Base-by-base conservation (phyloP, 225 moss, liverwort and hornwort genomes). In the Asterella californica region DNA sequence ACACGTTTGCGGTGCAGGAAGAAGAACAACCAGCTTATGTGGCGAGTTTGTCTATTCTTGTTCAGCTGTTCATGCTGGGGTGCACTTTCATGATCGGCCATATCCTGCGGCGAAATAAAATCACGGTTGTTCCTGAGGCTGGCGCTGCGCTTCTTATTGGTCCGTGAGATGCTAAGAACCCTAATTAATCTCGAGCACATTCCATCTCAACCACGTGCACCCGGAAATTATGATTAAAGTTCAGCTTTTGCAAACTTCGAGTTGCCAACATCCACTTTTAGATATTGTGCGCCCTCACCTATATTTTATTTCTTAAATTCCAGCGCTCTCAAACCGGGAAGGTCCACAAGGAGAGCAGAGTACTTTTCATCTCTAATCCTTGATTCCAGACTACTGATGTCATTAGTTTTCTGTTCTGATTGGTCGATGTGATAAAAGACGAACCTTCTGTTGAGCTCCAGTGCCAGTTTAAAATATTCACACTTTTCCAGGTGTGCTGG, bases 91-190 rank as follows among this genome's bases (percentile, higher is more conserved):
- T 92, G 32, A 81, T 77, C 24, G 96, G 96, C 42, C 96, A 96
- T 78, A 29, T 89, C 55, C 85, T 96, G 82, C 84, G 92, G 17
- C 85, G 89, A 5, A 94, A 90, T 12, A 94, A 94, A 60, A 90
- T 96, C 38, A 85, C 92, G 46, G 84, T 96, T 14, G 82, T 96
- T 38, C 92, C 94, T 81, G 96, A 96, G 78, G 92, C 96, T 2
- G 90, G 96, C 0, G 85, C 94, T 64, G 94, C 96, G 63, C 88
- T 96, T 32, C 88, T 96, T 68, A 84, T 94, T 9, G 96, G 96
- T 96, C 72, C 34, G 82, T 78, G 25, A 18, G 47, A 25, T 34
- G 24, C 36, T 57, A 9, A 73, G 15, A 73, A 34, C 34, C 34
- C 67, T 14, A 36, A 10, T 61, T 10, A 21, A 25, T 21, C 61